A percentile compares a stretch with the other conserved stretches of the same genome.
Evolutionary conservation across 2,329 filamentous ascomycete species (phyloP).

Genomic region (Fusarium penzigii): DNA sequence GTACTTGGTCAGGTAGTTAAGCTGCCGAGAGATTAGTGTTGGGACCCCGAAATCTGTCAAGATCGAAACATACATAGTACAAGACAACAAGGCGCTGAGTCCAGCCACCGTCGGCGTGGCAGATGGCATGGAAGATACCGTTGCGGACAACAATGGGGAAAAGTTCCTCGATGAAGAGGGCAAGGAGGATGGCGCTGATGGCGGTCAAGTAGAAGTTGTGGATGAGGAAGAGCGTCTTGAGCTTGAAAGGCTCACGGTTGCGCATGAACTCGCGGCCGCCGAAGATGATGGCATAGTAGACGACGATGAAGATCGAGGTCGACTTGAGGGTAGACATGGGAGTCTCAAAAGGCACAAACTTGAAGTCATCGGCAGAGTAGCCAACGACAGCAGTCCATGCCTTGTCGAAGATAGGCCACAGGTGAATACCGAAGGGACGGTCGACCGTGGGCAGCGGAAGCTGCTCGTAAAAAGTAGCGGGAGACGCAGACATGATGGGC

Average conservation of each 20-base stretch:
- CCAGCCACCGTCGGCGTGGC: conserved; percentile 79
- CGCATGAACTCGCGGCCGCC: conserved; percentile 92
- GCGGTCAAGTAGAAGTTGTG: conserved; percentile 94
- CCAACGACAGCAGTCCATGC: conserved; percentile 75
- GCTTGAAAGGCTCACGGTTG: conserved; percentile 78
- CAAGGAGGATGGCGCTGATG: conserved; percentile 79
- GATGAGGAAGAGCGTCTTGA: conserved; percentile 87
- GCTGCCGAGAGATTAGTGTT: conserved; percentile 49
- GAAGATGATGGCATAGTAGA: conserved; percentile 94
- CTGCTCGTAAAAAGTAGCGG: conserved; percentile 53
- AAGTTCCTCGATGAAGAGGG: conserved; percentile 88
- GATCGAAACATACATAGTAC: conserved; percentile 76
- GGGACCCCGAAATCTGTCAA: background rate
- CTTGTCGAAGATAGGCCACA: conserved; percentile 96
- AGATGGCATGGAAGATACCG: conserved; percentile 89
- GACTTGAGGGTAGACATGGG: conserved; percentile 88
- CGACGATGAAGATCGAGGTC: conserved; percentile 75
- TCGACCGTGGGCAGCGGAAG: conserved; percentile 79
- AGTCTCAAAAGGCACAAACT: conserved; percentile 77
- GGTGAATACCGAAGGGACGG: conserved; percentile 83
- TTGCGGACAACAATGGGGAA: conserved; percentile 77
- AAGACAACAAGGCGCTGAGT: conserved; percentile 89
- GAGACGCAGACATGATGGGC: conserved; percentile 38
- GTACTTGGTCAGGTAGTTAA: conserved; percentile 99
- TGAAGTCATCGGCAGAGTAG: conserved; percentile 83